Evolutionary conservation across 768 basidiomycete species (phyloP).

Genomic region (Baorangia bicolor): DNA sequence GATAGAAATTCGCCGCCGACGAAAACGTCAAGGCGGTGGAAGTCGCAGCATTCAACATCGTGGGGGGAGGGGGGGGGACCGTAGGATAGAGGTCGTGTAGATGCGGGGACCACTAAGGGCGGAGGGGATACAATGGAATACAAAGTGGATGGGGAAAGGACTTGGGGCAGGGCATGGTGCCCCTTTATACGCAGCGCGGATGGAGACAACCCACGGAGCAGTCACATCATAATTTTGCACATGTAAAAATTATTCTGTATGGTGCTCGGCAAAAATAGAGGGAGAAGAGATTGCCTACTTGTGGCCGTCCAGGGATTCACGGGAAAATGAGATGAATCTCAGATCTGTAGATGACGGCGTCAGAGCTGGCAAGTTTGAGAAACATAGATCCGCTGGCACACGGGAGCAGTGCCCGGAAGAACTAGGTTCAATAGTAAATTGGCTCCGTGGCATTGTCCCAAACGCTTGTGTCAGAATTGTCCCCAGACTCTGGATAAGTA

Average conservation of each 20-base stretch:
- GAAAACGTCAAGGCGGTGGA: constrained; percentile 32
- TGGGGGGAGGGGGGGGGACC: background rate
- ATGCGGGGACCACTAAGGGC: background rate
- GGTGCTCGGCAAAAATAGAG: constrained; percentile 32
- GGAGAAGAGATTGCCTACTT: constrained; percentile 33
- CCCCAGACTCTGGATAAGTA: background rate
- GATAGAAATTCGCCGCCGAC: constrained; percentile 34
- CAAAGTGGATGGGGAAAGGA: constrained; percentile 15
- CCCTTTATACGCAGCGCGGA: constrained; percentile 33
- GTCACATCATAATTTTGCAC: constrained; percentile 21
- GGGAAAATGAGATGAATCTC: constrained; percentile 32
- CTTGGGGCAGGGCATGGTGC: constrained; percentile 4
- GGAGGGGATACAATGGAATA: constrained; percentile 4
- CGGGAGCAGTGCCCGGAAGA: constrained; percentile 23
- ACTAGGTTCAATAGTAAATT: constrained; percentile 17
- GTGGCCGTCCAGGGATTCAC: constrained; percentile 34
- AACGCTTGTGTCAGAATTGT: constrained; percentile 3
- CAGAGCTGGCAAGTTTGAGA: constrained; percentile 28
- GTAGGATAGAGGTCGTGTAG: background rate
- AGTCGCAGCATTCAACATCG: constrained; percentile 33
- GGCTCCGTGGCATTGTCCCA: constrained; percentile 16
- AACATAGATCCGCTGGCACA: constrained; percentile 31
- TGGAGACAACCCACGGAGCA: constrained; percentile 25
- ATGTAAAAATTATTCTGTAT: constrained; percentile 29
- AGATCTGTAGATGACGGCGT: constrained; percentile 33